These are phyloP conservation scores for Tillandsia leiboldiana DNA, from an alignment of 176 grass and related monocot species.

Conservation along the genomic window DNA sequence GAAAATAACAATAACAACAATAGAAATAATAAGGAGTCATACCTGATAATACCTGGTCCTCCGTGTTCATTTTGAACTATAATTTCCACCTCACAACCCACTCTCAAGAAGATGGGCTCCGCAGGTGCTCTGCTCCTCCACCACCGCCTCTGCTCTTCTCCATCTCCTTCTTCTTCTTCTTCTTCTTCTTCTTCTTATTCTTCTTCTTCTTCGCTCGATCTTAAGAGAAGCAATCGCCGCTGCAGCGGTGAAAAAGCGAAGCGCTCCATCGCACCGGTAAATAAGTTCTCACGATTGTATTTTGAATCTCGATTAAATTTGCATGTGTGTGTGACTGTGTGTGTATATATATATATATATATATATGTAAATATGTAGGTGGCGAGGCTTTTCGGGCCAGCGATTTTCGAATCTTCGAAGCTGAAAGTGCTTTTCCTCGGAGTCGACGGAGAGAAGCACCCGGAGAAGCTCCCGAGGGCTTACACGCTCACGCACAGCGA, in stretches of 20 bases:
- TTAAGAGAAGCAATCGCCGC: slow-evolving; percentile 1
- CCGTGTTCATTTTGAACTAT: too few relatives aligned
- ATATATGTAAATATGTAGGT: slow-evolving; percentile 16
- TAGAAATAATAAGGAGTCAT: too few relatives aligned
- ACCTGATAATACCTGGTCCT: too few relatives aligned
- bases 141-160: too few relatives aligned
- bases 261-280: slow-evolving; percentile 36
- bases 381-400: slow-evolving; percentile 82
- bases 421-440: slow-evolving; percentile 88
- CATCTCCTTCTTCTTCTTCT: background rate
- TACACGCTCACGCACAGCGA: slow-evolving; percentile 99
- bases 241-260: background rate
- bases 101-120: too few relatives aligned
- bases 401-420: slow-evolving; percentile 95
- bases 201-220: slow-evolving; percentile 1
- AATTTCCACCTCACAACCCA: slow-evolving; percentile 7
- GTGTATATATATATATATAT: too few relatives aligned
- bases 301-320: background rate
- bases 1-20: too few relatives aligned
- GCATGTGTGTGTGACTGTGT: too few relatives aligned
- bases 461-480: slow-evolving; percentile 46
- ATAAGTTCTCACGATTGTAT: background rate
- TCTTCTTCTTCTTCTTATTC: background rate
- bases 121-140: too few relatives aligned
- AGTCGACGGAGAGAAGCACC: slow-evolving; percentile 47